A percentile compares a stretch with the other conserved stretches of the same genome.
These are phyloP conservation scores for Auricularia sp. DNA, from an alignment of 768 basidiomycete species.

Conservation along the genomic window DNA sequence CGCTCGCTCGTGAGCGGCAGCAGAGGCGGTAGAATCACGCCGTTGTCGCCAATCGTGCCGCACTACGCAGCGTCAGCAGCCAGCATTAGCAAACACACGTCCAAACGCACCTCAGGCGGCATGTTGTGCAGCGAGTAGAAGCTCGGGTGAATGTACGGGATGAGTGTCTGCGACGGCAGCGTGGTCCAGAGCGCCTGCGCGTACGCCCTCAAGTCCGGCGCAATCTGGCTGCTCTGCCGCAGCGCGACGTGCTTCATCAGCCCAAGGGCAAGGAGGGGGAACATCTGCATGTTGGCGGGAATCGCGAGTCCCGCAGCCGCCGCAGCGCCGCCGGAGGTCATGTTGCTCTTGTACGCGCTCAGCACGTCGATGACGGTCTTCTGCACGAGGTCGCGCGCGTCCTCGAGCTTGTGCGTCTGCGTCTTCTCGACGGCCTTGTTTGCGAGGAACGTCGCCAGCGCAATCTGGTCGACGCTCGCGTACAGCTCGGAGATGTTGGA, in stretches of 20 bases:
- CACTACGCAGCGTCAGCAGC: conserved; percentile 36
- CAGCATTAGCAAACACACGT: not conserved
- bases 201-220: conserved; percentile 91
- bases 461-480: conserved; percentile 83
- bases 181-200: conserved; percentile 88
- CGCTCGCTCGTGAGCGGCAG: conserved; percentile 92
- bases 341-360: conserved; percentile 85
- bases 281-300: conserved; percentile 88
- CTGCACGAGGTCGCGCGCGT: conserved; percentile 74
- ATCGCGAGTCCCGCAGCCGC: conserved; percentile 90
- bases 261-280: conserved; percentile 84
- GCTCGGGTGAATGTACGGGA: conserved; percentile 89
- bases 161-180: conserved; percentile 78
- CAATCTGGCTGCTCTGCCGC: conserved; percentile 93
- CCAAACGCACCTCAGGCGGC: conserved; percentile 67
- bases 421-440: conserved; percentile 91
- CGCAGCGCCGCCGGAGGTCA: conserved; percentile 88
- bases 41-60: conserved; percentile 83
- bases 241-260: conserved; percentile 94
- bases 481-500: conserved; percentile 82
- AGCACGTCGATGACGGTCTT: conserved; percentile 81
- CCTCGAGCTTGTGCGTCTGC: conserved; percentile 78
- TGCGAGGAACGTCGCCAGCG: conserved; percentile 71
- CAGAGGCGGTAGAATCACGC: conserved; percentile 78
- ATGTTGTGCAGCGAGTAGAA: conserved; percentile 97